Percentiles rank a stretch among this genome's conserved stretches.
Conservation (phyloP, 2,329 filamentous ascomycete species). For the Monosporascus ibericus region DNA sequence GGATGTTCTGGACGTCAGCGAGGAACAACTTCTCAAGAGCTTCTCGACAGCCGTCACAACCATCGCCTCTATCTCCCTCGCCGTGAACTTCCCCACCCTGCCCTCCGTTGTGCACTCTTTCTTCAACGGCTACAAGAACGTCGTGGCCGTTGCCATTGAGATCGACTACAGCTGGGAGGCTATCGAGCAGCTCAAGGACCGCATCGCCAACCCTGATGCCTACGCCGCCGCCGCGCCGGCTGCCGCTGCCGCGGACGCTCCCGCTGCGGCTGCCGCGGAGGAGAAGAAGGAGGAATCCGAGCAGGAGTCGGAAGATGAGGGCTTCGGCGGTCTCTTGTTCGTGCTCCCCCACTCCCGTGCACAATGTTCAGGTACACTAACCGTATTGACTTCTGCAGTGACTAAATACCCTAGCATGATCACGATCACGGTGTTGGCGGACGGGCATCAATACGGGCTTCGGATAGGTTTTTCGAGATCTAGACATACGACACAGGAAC, state of each 20-base stretch:
- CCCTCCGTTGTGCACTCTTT: conserved; percentile 95
- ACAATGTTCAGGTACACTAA: conserved; percentile 28
- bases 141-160: conserved; percentile 79
- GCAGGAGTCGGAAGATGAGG: conserved; percentile 62
- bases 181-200: conserved; percentile 98
- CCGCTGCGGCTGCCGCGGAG: conserved; percentile 47
- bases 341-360: conserved; percentile 18
- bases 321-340: conserved; percentile 78
- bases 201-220: conserved; percentile 96
- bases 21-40: conserved; percentile 84
- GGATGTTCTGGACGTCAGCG: conserved; percentile 83
- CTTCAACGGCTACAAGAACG: conserved; percentile 98
- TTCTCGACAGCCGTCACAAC: conserved; percentile 78
- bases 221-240: conserved; percentile 80
- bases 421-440: conserved; percentile 30
- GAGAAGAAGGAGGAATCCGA: conserved; percentile 62
- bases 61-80: conserved; percentile 87
- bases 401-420: conserved; percentile 41
- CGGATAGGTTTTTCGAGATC: conserved; percentile 38
- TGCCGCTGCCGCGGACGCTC: conserved; percentile 49
- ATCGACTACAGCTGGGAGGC: conserved; percentile 92
- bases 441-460: conserved; percentile 34
- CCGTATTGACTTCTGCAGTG: conserved; percentile 30
- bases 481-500: conserved; percentile 18
- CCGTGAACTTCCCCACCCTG: conserved; percentile 89